phyloP scores from a whole-genome alignment of 164 flowering plant genomes.

The Cinnamomum chago region DNA sequence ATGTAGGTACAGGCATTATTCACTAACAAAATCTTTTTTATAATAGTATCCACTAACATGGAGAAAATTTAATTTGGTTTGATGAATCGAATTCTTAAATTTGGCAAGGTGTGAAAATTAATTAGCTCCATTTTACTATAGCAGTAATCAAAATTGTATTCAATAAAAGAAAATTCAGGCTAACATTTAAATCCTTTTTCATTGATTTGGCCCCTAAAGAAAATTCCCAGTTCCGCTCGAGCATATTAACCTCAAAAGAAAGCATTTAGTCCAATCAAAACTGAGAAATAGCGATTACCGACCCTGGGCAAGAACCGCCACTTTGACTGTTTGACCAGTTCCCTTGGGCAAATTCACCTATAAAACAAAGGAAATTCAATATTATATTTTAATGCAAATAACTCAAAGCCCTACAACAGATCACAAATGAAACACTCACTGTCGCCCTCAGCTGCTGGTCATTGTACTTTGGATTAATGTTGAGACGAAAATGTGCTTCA shows the following conservation, averaged over 20 bases:
- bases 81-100: no score
- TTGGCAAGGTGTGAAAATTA: no score
- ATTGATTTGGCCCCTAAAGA: no score
- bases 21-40: no score
- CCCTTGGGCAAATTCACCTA: constrained; percentile 98
- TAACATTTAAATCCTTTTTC: no score
- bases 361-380: background rate
- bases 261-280: background rate
- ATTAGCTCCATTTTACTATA: no score
- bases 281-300: background rate
- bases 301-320: constrained; percentile 99
- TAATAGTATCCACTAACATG: no score
- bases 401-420: background rate
- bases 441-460: constrained; percentile 99
- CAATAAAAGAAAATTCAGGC: no score
- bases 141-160: no score
- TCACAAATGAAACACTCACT: constrained; percentile 32
- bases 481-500: constrained; percentile 96
- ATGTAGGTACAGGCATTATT: no score
- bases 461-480: constrained; percentile 94
- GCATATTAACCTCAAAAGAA: background rate
- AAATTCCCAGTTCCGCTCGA: no score
- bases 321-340: constrained; percentile 81
- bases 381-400: background rate
- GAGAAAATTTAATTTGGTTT: no score